Evolutionary conservation across 192 early-diverging fungal genomes (phyloP), one percentile per base, ranked within the genome.

Genomic region (Coemansia sp.): DNA sequence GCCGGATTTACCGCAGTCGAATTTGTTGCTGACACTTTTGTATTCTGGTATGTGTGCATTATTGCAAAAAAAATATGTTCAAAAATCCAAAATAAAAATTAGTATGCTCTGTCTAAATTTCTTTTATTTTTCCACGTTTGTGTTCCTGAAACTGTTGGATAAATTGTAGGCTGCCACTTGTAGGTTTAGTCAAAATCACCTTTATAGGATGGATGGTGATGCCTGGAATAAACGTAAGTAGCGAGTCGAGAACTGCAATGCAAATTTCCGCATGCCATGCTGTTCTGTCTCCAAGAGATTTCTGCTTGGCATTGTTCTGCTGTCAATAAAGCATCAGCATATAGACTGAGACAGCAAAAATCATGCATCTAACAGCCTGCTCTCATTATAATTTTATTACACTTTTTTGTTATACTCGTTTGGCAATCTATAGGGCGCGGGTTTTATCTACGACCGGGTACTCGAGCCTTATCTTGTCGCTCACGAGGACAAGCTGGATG

Each of bases 181-280:
- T 77, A 18, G 78, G 75, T 8, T 33, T 84, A 56, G 68, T 68
- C 52, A 84, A 84, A 51, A 60, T 84, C 25, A 50, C 61, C 1
- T 77, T 84, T 56, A 63, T 84, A 32, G 69, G 61, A 2, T 84
- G 78, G 83, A 73, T 84, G 33, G 60, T 81, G 16, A 60, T 84
- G 64, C 83, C 83, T 10, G 77, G 78, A 33, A 81, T 80, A 38
- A 70, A 84, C 22, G 82, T 76, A 76, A 67, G 79, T 69, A 28
- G 29, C 51, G 38, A 20, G 17, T 33, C 36, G 36, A 16, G n/a
- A 33, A 17, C 5, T 1, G 42, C 42, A 45, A 45, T 45, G 42
- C 42, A 45, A 3, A 16, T 45, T 45, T 45, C 42, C 34, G 56
- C 56, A 48, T 32, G 10, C 5, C 20, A 25, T 48, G 40, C 62